Evolutionary conservation across 2,329 filamentous ascomycete genomes (phyloP).

Genomic region (Hypomyces rosellus): DNA sequence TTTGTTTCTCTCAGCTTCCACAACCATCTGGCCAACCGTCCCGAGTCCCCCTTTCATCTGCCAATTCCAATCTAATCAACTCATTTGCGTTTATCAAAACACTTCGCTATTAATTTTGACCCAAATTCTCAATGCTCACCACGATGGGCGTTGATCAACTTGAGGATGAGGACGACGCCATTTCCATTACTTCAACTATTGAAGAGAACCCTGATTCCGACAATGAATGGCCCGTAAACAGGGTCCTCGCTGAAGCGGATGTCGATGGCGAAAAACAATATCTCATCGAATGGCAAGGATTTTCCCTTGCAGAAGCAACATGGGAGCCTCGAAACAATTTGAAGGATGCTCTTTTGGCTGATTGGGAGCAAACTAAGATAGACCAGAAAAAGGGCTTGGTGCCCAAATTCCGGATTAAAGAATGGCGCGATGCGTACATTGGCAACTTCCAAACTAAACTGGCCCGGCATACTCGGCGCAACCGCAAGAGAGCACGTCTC

Average conservation of each 20-base stretch:
- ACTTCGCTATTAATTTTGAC: background rate
- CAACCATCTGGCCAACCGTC: background rate
- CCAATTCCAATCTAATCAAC: background rate
- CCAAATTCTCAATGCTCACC: background rate
- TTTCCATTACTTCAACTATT: constrained; percentile 29
- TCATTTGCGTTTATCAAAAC: background rate
- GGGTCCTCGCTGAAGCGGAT: constrained; percentile 42
- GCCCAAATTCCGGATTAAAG: constrained; percentile 31
- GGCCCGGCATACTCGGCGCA: constrained; percentile 36
- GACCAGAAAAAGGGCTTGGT: constrained; percentile 25
- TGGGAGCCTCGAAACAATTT: constrained; percentile 48
- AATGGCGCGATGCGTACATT: constrained; percentile 30
- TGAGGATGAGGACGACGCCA: constrained; percentile 18
- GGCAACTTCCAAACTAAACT: constrained; percentile 23
- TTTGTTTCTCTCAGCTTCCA: background rate
- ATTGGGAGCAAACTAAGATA: constrained; percentile 39
- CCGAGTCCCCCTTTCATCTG: background rate
- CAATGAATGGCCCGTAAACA: constrained; percentile 44
- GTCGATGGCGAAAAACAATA: constrained; percentile 23
- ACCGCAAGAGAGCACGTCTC: constrained; percentile 34
- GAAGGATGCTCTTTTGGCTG: constrained; percentile 28
- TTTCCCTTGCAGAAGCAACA: constrained; percentile 27
- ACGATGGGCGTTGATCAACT: constrained; percentile 1
- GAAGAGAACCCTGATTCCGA: constrained; percentile 29
- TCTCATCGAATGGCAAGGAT: constrained; percentile 34